Evolutionary conservation across 1,139 yeast genomes (phyloP).

Genomic region (Suhomyces panamericanus): DNA sequence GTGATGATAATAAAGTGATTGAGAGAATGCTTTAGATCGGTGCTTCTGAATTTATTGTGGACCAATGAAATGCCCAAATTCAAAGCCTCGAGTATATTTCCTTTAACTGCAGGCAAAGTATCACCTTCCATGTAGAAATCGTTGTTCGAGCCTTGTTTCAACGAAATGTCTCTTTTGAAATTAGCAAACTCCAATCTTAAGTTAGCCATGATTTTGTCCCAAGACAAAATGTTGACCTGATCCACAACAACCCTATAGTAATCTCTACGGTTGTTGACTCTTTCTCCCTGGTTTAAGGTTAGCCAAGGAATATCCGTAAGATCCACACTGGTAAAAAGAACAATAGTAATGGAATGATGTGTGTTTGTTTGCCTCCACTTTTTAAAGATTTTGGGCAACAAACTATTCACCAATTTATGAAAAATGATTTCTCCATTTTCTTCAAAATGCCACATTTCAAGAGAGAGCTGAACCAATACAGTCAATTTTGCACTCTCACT

Average conservation of each 20-base stretch:
- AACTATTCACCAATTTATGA: slow-evolving; percentile 85
- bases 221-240: slow-evolving; percentile 80
- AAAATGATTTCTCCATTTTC: slow-evolving; percentile 94
- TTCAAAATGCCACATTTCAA: slow-evolving; percentile 98
- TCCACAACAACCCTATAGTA: slow-evolving; percentile 94
- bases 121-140: slow-evolving; percentile 50
- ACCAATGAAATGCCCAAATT: slow-evolving; percentile 79
- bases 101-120: slow-evolving; percentile 82
- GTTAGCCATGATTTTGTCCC: slow-evolving; percentile 92
- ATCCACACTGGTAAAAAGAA: slow-evolving; percentile 82
- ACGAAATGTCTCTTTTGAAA: slow-evolving; percentile 69
- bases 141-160: slow-evolving; percentile 44
- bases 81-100: slow-evolving; percentile 84
- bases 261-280: slow-evolving; percentile 68
- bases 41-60: slow-evolving; percentile 77
- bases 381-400: slow-evolving; percentile 85
- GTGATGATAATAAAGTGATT: slow-evolving; percentile 82
- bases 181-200: slow-evolving; percentile 81
- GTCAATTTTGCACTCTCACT: slow-evolving; percentile 87
- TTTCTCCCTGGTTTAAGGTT: slow-evolving; percentile 67
- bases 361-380: slow-evolving; percentile 85
- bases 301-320: slow-evolving; percentile 57
- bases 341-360: slow-evolving; percentile 89
- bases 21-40: slow-evolving; percentile 85
- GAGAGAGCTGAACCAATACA: slow-evolving; percentile 82